Conservation (phyloP, 169 alveolate genomes). For the Plasmodium gaboni region DNA sequence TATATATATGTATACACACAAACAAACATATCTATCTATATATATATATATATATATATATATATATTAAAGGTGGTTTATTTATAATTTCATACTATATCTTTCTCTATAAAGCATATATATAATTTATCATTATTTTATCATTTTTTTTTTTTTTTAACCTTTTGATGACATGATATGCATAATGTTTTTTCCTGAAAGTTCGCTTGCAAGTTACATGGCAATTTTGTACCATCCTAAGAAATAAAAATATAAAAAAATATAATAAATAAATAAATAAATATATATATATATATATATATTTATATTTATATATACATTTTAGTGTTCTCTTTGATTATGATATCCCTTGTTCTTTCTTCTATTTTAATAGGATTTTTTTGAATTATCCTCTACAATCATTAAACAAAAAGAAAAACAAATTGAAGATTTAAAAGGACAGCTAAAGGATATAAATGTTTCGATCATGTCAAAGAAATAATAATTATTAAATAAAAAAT, state of each 20-base stretch:
- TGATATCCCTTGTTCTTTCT: neutral
- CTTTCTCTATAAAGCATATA: too few species aligned
- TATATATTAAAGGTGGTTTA: neutral
- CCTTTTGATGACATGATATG: constrained; percentile 75
- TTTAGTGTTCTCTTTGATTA: too few species aligned
- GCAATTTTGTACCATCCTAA: constrained; percentile 73
- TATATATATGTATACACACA: neutral
- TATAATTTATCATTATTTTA: too few species aligned
- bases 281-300: neutral
- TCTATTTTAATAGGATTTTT: constrained; percentile 5
- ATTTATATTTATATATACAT: neutral
- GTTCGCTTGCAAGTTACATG: constrained; percentile 70
- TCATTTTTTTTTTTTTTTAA: neutral
- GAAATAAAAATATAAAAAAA: neutral
- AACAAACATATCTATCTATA: neutral
- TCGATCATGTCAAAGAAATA: neutral
- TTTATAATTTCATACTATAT: too few species aligned
- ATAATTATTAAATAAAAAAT: neutral
- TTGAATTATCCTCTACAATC: constrained; percentile 12
- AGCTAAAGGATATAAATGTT: neutral
- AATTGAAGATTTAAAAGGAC: neutral
- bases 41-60: constrained; percentile 1
- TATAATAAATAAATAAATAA: constrained; percentile 4
- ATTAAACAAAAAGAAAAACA: constrained; percentile 23
- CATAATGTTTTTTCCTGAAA: constrained; percentile 73